phyloP scores from a whole-genome alignment of 768 basidiomycete genomes.

The Suillus clintonianus region DNA sequence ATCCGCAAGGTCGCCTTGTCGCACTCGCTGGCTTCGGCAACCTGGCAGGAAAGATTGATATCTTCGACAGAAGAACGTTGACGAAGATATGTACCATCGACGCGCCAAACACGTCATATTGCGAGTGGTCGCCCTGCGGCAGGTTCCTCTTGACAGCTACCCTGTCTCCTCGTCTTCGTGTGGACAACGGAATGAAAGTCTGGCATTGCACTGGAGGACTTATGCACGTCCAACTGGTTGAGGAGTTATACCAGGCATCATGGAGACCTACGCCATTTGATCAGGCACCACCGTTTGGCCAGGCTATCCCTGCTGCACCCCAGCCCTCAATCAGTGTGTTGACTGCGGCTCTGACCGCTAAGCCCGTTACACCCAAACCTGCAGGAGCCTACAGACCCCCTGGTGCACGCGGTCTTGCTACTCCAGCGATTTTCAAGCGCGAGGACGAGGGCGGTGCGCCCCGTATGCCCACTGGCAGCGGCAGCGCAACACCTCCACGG shows the following conservation, averaged over 20 bases:
- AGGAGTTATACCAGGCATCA: constrained; percentile 87
- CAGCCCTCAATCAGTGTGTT: constrained; percentile 60
- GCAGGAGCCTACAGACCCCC: constrained; percentile 93
- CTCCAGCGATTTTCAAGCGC: constrained; percentile 86
- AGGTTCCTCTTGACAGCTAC: constrained; percentile 93
- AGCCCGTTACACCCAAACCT: constrained; percentile 60
- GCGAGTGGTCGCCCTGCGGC: constrained; percentile 95
- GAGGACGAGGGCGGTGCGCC: constrained; percentile 85
- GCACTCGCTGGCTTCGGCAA: constrained; percentile 96
- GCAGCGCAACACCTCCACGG: constrained; percentile 64
- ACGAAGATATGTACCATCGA: constrained; percentile 78
- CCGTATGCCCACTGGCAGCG: constrained; percentile 48
- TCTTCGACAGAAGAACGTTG: constrained; percentile 87
- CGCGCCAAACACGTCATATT: constrained; percentile 91
- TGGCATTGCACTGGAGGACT: constrained; percentile 91
- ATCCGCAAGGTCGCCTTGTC: constrained; percentile 87
- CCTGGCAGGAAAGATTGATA: constrained; percentile 89
- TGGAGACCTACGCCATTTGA: constrained; percentile 82
- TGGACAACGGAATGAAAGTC: constrained; percentile 96
- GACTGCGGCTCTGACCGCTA: constrained; percentile 48
- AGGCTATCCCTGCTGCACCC: constrained; percentile 67
- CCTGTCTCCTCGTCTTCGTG: constrained; percentile 90
- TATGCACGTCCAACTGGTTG: constrained; percentile 77
- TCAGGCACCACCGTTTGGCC: constrained; percentile 66
- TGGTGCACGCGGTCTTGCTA: constrained; percentile 86